These are phyloP conservation scores for Cordyceps pruinosa DNA, from an alignment of 2,329 filamentous ascomycete genomes.

Conservation along the genomic window DNA sequence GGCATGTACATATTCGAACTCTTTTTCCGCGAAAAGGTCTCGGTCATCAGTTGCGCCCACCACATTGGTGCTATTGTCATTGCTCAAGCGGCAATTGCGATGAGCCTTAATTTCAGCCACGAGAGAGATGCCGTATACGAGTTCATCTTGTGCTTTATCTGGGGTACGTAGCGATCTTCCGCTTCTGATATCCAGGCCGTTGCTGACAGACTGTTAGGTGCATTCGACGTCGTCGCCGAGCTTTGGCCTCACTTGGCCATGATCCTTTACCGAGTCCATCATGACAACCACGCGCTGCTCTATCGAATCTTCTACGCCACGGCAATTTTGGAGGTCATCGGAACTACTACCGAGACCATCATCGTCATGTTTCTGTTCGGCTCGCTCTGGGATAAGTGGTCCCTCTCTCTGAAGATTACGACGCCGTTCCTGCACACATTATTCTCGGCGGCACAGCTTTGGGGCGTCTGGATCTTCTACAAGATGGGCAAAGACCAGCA, in stretches of 20 bases:
- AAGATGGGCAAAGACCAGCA: constrained; percentile 9
- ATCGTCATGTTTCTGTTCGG: constrained; percentile 13
- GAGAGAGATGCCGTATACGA: constrained; percentile 12
- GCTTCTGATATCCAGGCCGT: not conserved
- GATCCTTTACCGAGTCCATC: constrained; percentile 10
- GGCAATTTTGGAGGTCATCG: constrained; percentile 3
- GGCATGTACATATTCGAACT: constrained; percentile 14
- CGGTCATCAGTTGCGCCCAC: constrained; percentile 11
- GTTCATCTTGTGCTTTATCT: constrained; percentile 13
- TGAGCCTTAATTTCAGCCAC: constrained; percentile 10
- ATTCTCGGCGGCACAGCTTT: constrained; percentile 12
- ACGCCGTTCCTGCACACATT: constrained; percentile 10
- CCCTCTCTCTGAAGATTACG: constrained; percentile 4
- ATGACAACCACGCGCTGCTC: constrained; percentile 5
- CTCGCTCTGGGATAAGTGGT: constrained; percentile 13
- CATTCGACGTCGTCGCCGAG: constrained; percentile 12
- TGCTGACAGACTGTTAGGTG: constrained; percentile 5
- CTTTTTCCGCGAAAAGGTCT: constrained; percentile 13
- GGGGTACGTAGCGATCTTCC: not conserved
- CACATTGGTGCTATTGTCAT: constrained; percentile 13
- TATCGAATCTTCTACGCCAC: constrained; percentile 10
- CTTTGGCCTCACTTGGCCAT: constrained; percentile 13
- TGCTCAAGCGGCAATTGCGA: constrained; percentile 10
- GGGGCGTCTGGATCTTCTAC: constrained; percentile 13
- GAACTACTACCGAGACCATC: constrained; percentile 8